Percentiles rank a stretch among this genome's conserved stretches.
These are phyloP conservation scores for Corchorus capsularis DNA, from an alignment of 345 rosid species.

Conservation along the genomic window DNA sequence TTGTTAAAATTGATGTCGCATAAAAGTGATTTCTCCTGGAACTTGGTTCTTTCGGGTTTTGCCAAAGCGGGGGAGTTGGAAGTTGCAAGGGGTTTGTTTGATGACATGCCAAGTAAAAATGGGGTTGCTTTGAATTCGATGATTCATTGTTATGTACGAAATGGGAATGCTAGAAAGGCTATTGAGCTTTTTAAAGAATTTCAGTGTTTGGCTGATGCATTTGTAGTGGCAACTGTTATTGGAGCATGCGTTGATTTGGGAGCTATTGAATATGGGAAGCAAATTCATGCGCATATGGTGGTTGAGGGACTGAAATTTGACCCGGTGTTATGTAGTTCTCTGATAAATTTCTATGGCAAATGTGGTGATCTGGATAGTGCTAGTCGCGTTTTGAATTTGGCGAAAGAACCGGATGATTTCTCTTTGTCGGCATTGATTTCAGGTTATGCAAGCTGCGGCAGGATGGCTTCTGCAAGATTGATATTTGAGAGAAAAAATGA, in stretches of 20 bases:
- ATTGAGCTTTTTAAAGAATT: constrained; percentile 55
- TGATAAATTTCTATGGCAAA: constrained; percentile 70
- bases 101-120: constrained; percentile 67
- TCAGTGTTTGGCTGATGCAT: constrained; percentile 41
- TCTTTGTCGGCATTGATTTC: constrained; percentile 80
- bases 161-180: constrained; percentile 55
- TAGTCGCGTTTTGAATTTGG: constrained; percentile 39
- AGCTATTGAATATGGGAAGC: constrained; percentile 64
- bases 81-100: constrained; percentile 55
- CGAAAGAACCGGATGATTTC: constrained; percentile 59
- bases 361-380: constrained; percentile 70
- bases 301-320: constrained; percentile 47
- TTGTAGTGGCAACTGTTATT: constrained; percentile 62
- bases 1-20: constrained; percentile 57
- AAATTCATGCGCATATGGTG: constrained; percentile 66
- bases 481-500: constrained; percentile 44
- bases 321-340: constrained; percentile 56
- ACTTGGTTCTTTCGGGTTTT: constrained; percentile 63
- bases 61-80: constrained; percentile 55
- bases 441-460: constrained; percentile 66
- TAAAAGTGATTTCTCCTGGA: constrained; percentile 69
- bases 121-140: constrained; percentile 56
- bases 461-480: constrained; percentile 54
- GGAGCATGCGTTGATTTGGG: constrained; percentile 60
- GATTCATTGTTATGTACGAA: constrained; percentile 55